Conservation (phyloP, 139 green algal genomes). For the Zygnema circumcarinatum region DNA sequence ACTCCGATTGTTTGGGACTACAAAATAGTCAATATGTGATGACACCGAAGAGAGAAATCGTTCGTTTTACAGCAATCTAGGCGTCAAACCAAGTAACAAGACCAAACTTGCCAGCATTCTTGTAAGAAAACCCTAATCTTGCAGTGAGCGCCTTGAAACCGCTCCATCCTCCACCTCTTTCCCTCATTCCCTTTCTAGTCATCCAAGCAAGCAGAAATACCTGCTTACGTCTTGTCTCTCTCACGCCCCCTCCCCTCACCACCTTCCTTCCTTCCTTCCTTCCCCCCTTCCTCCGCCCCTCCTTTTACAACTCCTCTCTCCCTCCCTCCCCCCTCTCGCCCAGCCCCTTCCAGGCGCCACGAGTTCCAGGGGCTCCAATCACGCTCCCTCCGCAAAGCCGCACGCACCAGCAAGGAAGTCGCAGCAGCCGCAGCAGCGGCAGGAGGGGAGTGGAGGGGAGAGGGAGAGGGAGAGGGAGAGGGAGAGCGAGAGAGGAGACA, state of each 20-base stretch:
- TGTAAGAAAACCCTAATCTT: too few relatives aligned
- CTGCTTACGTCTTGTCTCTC: background rate
- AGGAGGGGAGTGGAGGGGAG: background rate
- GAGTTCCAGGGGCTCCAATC: background rate
- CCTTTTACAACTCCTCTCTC: too few relatives aligned
- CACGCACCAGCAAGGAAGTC: background rate
- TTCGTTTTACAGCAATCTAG: too few relatives aligned
- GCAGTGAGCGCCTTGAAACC: too few relatives aligned
- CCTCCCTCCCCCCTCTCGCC: background rate
- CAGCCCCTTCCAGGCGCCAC: background rate
- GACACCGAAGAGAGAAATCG: too few relatives aligned
- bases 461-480: too few relatives aligned
- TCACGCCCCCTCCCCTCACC: background rate
- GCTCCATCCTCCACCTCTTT: too few relatives aligned
- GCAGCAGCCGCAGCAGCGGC: background rate
- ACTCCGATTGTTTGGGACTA: too few relatives aligned
- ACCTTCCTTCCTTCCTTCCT: background rate
- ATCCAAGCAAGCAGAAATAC: background rate
- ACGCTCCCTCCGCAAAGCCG: background rate
- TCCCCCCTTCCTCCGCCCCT: background rate
- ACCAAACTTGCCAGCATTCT: too few relatives aligned
- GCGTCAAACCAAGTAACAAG: too few relatives aligned
- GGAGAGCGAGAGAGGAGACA: too few relatives aligned
- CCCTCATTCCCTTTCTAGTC: constrained; percentile 8
- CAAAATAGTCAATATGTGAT: too few relatives aligned